Evolutionary conservation across 1,284 basidiomycete genomes (phyloP).

Genomic region (Sanghuangporus sanghuang): DNA sequence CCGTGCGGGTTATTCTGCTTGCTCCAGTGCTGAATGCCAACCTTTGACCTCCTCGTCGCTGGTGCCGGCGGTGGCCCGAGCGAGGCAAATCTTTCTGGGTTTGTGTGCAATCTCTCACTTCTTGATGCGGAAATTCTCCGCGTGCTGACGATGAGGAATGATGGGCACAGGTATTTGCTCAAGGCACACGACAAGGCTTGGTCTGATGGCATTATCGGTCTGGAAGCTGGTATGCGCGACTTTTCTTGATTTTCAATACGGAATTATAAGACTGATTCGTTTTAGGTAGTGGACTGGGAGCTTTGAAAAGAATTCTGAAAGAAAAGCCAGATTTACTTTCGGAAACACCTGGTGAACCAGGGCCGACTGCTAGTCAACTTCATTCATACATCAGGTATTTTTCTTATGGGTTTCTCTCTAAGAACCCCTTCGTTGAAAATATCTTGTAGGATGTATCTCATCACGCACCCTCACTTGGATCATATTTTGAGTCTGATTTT

Average conservation of each 20-base stretch:
- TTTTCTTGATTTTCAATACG: neutral
- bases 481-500: constrained; percentile 74
- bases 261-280: neutral
- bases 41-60: constrained; percentile 68
- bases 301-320: constrained; percentile 49
- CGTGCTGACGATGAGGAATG: neutral
- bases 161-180: constrained; percentile 55
- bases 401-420: neutral
- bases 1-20: no score
- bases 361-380: constrained; percentile 38
- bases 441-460: constrained; percentile 55
- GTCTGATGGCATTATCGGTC: constrained; percentile 63
- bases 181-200: constrained; percentile 54
- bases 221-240: constrained; percentile 61
- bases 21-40: constrained; percentile 26
- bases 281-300: constrained; percentile 66
- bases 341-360: constrained; percentile 18
- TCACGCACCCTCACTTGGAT: constrained; percentile 81
- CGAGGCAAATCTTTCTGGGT: constrained; percentile 74
- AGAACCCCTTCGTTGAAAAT: neutral
- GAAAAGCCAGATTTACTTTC: constrained; percentile 49
- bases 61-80: constrained; percentile 74
- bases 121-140: neutral
- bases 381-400: constrained; percentile 56
- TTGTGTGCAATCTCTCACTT: constrained; percentile 25